Evolutionary conservation across 2,329 filamentous ascomycete species (phyloP), one percentile per base, ranked within the genome.

Genomic region (Ceratocystis eucalypticola): DNA sequence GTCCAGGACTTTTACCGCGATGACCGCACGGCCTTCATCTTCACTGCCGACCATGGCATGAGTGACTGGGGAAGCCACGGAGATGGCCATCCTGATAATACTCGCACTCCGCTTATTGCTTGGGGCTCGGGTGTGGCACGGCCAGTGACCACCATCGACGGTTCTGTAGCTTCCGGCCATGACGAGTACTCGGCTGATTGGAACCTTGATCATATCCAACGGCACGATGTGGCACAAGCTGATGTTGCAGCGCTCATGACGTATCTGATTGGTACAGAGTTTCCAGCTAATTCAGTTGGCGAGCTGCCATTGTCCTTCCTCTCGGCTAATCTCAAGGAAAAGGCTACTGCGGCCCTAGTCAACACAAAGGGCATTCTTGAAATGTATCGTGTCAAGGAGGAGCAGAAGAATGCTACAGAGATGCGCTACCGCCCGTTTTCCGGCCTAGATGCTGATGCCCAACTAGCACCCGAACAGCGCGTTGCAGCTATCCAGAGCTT

Each of bases 21-120:
- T 71, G 88, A 84, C 65, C 87, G 94, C 75, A 97, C 94, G 0
- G 91, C 95, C 0, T 99, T 93, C 74, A 84, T 99, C 17, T 99
- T 99, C 74, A 99, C 95, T 1, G 94, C 94, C 6, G 94, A 99
- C 73, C 94, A 99, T 75, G 94, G 94, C 20, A 99, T 99, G 94
- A 97, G 91, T 73, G 94, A 99, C 75, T 96, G 89, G 87, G 94
- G 95, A n/a, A 97, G 92, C 71, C 95, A 99, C 74, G 95, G 95
- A 46, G 94, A 99, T 74, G 94, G 94, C 6, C 92, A 99, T 75
- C 94, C 94, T 0, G 89, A 99, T 75, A 99, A 97, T 72, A 99
- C 94, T 2, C 84, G 94, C 63, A 99, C 94, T 0, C 94, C 94
- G 0, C 79, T 99, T 41, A 89, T 99, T 70, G 86, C 83, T 2